Evolutionary conservation across 371 early-diverging fungal species (phyloP), one percentile per base, ranked within the genome.

Genomic region (Parasitella parasitica): DNA sequence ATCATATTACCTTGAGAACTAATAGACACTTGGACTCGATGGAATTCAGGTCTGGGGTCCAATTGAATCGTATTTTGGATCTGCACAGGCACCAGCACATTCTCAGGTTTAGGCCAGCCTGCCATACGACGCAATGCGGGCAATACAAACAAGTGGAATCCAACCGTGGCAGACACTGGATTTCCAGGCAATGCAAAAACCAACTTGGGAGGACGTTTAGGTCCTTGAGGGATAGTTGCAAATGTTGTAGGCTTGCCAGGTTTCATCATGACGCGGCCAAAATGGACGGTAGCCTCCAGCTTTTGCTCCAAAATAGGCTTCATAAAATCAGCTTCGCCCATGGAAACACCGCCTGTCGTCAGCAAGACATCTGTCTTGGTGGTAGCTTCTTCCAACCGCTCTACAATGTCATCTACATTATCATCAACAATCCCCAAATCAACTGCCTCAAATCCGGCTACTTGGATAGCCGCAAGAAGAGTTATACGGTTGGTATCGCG

Each of bases 211-310:
- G 57, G 36, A 18, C 64, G 55, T 20, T 54, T 54, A 37, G 82
- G 87, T 6, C 61, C 64, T 5, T 26, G 38, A 4, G 85, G 75
- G 15, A 91, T 61, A 1, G 91, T 90, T 3, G 94, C 96, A 80
- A 97, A 97, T 7, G 95, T 96, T 0, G 94, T 93, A 8, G 97
- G 97, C 77, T 95, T 95, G 22, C 93, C 94, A 22, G 97, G 97
- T 69, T 95, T 96, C 90, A 97, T 89, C 55, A 79, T 64, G n/a
- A 97, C 89, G 3, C 96, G 83, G 0, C 96, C 96, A 81, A 97
- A 95, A 55, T 90, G 89, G 26, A 95, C 84, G 0, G 69, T 82
- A 4, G 92, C 96, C 4, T 83, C 84, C 13, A 94, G 62, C 16
- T 81, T 81, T 53, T 88, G 86, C 61, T 93, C 93, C 11, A 96